Base-by-base conservation (phyloP, 1,139 yeast species). In the Schizosaccharomyces versatilis region DNA sequence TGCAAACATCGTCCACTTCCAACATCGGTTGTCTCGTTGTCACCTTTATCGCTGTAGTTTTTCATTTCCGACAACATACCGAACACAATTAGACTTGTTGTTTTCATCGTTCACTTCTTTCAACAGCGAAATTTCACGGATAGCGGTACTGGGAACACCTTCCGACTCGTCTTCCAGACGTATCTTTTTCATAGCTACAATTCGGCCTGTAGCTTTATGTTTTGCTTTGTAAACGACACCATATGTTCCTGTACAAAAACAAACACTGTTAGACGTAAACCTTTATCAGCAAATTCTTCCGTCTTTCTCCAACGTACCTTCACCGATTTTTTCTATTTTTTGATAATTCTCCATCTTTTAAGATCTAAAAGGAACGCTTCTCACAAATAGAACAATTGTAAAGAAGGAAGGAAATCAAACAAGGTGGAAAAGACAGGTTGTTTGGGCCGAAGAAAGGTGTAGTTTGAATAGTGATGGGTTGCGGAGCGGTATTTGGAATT, bases 61-160 rank as follows among this genome's bases (percentile, higher is more conserved):
- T 24, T 12, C 12, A 36, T 44, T n/a, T 24, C 5, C 7, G 5
- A 17, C 9, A n/a, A 36, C 58, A 24, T 41, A 56, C 58, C 54
- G 54, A 44, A 56, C 58, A 42, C 56, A 54, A 41, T 56, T 56
- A 54, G 94, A 73, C 44, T 90, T 96, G 60, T 90, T 88, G 68
- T 88, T 86, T 62, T 84, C 94, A 68, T 90, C 94, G 60, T 84
- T 77, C 75, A 90, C 77, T 68, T 93, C 98, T 68, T 90, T 90
- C 62, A 90, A 73, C 53, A 93, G 74, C 1, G 97, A 88, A 62
- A 90, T 90, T 68, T 90, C 99, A 61, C 99, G 76, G 59, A 90
- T 90, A 1, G 99, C 97, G 0, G 99, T 93, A 17, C 95, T 84
- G 6, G 98, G 98, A 41, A 90, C 97, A 48, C 99, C 99, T 69